A percentile compares a stretch with the other conserved stretches of the same genome.
These are phyloP conservation scores for Mediolabrus comicus DNA, from an alignment of 108 stramenopile genomes.

Conservation along the genomic window DNA sequence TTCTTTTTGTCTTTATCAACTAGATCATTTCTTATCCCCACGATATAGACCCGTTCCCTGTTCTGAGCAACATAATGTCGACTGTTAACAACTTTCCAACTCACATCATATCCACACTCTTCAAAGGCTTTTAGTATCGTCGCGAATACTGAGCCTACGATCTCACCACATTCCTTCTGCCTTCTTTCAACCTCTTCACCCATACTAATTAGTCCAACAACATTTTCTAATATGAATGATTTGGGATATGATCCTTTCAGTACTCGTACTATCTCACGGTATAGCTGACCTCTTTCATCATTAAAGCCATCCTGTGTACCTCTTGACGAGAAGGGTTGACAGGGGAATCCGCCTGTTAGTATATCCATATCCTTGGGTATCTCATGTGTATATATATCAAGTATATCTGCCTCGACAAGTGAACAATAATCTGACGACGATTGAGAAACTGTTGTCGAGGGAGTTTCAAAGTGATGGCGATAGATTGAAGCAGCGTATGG, in stretches of 20 bases:
- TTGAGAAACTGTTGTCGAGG: background rate
- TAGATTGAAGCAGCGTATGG: conserved; percentile 9
- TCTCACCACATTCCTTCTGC: conserved; percentile 12
- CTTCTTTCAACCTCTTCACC: conserved; percentile 42
- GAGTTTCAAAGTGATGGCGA: conserved; percentile 16
- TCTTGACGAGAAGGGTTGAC: conserved; percentile 30
- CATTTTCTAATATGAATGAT: conserved; percentile 15
- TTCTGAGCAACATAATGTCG: conserved; percentile 16
- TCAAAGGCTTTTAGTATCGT: conserved; percentile 9
- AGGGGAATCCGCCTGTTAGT: conserved; percentile 30
- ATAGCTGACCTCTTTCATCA: too few relatives aligned
- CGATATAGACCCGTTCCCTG: conserved; percentile 26
- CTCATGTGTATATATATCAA: conserved; percentile 20
- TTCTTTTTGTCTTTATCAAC: too few relatives aligned
- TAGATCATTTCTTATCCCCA: conserved; percentile 30
- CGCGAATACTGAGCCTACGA: conserved; percentile 15
- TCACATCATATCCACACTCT: conserved; percentile 28
- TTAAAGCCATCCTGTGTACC: background rate
- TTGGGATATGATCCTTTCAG: conserved; percentile 9
- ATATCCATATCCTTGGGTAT: conserved; percentile 12
- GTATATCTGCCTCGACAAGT: conserved; percentile 13
- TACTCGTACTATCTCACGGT: conserved; percentile 2
- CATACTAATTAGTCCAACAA: conserved; percentile 11
- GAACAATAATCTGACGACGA: background rate
- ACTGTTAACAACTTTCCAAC: conserved; percentile 14